Base-by-base conservation (phyloP, 345 rosid species). In the Ceriops decandra region DNA sequence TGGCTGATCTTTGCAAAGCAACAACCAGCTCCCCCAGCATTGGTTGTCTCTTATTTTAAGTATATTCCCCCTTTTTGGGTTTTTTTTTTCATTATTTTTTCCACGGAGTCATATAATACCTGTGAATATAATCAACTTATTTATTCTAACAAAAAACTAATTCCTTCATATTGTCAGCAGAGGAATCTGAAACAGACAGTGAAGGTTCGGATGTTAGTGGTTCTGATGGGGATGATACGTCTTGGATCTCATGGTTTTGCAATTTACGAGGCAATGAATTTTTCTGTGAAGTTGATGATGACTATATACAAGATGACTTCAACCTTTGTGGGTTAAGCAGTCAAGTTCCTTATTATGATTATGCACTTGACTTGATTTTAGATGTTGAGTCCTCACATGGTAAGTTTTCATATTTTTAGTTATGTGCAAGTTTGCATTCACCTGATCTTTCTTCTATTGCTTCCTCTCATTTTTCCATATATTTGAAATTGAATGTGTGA, bases 201-300 rank as follows among this genome's bases (percentile, higher is more conserved):
- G 96, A 95, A 75, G 97, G 86, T 76, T 95, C 99, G 8, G 96
- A 95, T 64, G 91, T 95, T 21, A 93, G 98, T 74, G 98, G 96
- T 57, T 93, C 98, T 54, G 98, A 93, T n/a, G 98, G 90, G 70
- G 98, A 95, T 64, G 99, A 91, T 67, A 85, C 96, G 0, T 89
- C 97, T 20, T 95, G 99, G 99, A 88, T 91, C 52, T 89, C 93
- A 1, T 95, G 99, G 99, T 95, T 89, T 68, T 95, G 97, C 81
- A 95, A 88, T 71, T 78, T 95, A 32, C 87, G 96, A 60, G 98
- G 98, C 28, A 93, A 93, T 78, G 98, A 93, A 66, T 93, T 93
- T 82, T 95, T 95, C 73, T 95, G 97, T 68, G 99, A 91, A 84
- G 99, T 95, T 73, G 99, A 95, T 73, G 99, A 95, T 81, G 99